These are phyloP conservation scores for Wickerhamia fluorescens DNA, from an alignment of 805 yeast species.

Conservation along the genomic window DNA sequence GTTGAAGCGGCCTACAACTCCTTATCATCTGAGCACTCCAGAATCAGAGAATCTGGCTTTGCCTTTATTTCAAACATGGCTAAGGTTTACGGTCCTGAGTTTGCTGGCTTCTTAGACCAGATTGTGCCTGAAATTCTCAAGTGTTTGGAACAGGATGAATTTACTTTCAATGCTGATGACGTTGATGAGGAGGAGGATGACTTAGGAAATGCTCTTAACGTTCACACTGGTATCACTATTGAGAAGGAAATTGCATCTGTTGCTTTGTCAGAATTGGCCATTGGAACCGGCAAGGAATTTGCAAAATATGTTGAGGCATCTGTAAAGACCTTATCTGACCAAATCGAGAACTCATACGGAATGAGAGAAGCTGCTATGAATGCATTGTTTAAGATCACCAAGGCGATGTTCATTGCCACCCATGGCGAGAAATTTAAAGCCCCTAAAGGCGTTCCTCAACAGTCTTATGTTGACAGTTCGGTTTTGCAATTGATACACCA, in stretches of 20 bases:
- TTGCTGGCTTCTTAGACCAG: slow-evolving; percentile 75
- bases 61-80: slow-evolving; percentile 92
- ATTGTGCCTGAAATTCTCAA: slow-evolving; percentile 79
- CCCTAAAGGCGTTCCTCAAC: slow-evolving; percentile 59
- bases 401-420: slow-evolving; percentile 55
- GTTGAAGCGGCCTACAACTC: slow-evolving; percentile 82
- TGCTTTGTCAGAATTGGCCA: slow-evolving; percentile 81
- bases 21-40: slow-evolving; percentile 66
- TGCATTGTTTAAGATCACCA: slow-evolving; percentile 76
- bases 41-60: slow-evolving; percentile 92
- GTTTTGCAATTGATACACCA: slow-evolving; percentile 53
- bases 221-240: slow-evolving; percentile 90
- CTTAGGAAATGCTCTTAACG: slow-evolving; percentile 65
- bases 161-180: slow-evolving; percentile 55
- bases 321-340: slow-evolving; percentile 55
- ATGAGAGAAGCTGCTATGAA: slow-evolving; percentile 81
- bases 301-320: slow-evolving; percentile 70
- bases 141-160: slow-evolving; percentile 83
- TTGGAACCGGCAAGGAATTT: slow-evolving; percentile 78
- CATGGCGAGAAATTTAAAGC: slow-evolving; percentile 41
- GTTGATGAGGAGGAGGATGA: slow-evolving; percentile 54
- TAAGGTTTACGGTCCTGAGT: slow-evolving; percentile 86
- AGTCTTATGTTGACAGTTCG: slow-evolving; percentile 51
- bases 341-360: slow-evolving; percentile 82
- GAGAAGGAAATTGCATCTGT: slow-evolving; percentile 95